Evolutionary conservation across 352 stramenopile species (phyloP).

Genomic region (Halophytophthora batemanensis): DNA sequence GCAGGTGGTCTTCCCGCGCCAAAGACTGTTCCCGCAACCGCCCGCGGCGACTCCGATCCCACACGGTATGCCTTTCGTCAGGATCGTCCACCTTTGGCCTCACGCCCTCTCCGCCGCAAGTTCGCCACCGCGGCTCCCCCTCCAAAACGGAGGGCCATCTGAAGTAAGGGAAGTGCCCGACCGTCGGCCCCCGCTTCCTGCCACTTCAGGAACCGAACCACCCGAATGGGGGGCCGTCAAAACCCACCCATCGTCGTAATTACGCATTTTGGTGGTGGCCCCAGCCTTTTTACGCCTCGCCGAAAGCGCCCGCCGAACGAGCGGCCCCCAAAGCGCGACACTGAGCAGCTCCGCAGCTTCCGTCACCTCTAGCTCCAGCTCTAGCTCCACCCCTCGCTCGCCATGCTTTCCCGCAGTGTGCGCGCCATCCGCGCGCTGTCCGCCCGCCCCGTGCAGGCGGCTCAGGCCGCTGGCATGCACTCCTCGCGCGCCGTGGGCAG

Average conservation of each 20-base stretch:
- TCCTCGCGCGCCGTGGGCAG: slow-evolving; percentile 40
- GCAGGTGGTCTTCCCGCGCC: no score
- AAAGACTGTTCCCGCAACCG: no score
- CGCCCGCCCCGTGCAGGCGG: slow-evolving; percentile 9
- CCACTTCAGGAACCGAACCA: not conserved
- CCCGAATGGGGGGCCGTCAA: not conserved
- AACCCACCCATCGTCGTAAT: not conserved
- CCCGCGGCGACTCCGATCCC: no score
- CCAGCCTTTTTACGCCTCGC: slow-evolving; percentile 11
- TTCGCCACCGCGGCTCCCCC: no score
- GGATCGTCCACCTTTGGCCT: no score
- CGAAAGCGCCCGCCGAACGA: not conserved
- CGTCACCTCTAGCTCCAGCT: not conserved
- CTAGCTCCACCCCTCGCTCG: not conserved
- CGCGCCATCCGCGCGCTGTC: slow-evolving; percentile 40
- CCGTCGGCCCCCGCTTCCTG: no score
- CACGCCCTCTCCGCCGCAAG: no score
- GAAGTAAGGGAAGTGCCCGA: no score
- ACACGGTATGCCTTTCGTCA: no score
- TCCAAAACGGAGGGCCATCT: no score
- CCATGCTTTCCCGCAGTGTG: slow-evolving; percentile 64
- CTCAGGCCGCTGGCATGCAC: slow-evolving; percentile 31
- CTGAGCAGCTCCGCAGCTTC: no score
- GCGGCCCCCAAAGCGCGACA: not conserved
- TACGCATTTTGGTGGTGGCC: slow-evolving; percentile 11